Percentiles rank a stretch among this genome's conserved stretches.
Evolutionary conservation across 108 stramenopile genomes (phyloP).

Genomic region (Stephanodiscus triporus): DNA sequence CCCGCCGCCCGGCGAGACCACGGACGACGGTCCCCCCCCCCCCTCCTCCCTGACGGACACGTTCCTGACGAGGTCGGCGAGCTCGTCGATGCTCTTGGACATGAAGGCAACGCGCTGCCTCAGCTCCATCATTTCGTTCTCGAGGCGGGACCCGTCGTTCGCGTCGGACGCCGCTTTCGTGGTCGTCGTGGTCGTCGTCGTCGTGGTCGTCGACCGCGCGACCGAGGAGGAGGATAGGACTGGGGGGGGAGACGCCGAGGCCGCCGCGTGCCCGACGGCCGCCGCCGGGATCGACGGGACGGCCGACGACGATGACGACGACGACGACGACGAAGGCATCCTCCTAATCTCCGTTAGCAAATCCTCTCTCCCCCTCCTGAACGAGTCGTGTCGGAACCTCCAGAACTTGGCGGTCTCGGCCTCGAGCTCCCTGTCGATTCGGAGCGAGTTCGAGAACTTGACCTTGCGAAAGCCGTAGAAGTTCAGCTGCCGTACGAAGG

Average conservation of each 20-base stretch:
- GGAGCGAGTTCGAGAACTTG: constrained; percentile 69
- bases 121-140: constrained; percentile 69
- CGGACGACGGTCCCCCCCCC: background rate
- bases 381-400: constrained; percentile 84
- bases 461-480: constrained; percentile 92
- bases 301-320: background rate
- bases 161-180: too few species aligned
- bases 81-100: constrained; percentile 81
- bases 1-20: background rate
- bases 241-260: too few species aligned
- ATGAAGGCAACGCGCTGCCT: constrained; percentile 77
- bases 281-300: background rate
- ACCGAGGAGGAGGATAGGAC: too few species aligned
- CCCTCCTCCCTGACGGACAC: constrained; percentile 57
- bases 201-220: background rate
- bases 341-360: constrained; percentile 80
- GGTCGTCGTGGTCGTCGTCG: too few species aligned
- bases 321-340: constrained; percentile 19
- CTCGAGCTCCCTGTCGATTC: constrained; percentile 73
- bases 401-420: constrained; percentile 74
- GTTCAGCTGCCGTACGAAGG: constrained; percentile 91
- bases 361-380: constrained; percentile 71
- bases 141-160: constrained; percentile 52
- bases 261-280: background rate
- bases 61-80: constrained; percentile 72